Evolutionary conservation across 768 basidiomycete species (phyloP).

Genomic region (Amylocystis lapponica): DNA sequence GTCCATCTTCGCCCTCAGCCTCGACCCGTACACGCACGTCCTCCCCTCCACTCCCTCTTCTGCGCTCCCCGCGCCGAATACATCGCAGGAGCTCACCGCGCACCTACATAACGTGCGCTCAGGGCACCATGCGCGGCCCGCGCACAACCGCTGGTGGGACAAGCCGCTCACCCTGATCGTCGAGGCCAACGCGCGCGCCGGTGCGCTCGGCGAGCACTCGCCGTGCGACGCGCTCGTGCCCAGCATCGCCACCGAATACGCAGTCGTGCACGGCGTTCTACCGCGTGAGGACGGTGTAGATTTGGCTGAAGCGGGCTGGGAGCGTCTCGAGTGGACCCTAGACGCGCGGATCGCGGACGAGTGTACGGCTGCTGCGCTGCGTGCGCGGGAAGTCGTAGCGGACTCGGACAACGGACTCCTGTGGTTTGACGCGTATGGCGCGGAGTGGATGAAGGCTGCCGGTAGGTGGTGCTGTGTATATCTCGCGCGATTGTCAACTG

Average conservation of each 20-base stretch:
- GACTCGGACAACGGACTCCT: conserved; percentile 83
- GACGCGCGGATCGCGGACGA: conserved; percentile 54
- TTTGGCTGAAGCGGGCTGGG: conserved; percentile 36
- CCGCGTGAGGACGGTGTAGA: conserved; percentile 7
- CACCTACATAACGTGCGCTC: conserved; percentile 73
- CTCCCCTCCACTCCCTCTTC: conserved; percentile 24
- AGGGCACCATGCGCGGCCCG: conserved; percentile 44
- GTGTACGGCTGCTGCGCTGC: conserved; percentile 49
- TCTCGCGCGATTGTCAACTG: neutral
- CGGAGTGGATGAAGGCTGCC: conserved; percentile 76
- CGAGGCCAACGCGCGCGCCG: conserved; percentile 79
- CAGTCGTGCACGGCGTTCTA: conserved; percentile 57
- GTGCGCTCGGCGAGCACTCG: conserved; percentile 87
- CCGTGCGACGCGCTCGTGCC: conserved; percentile 88
- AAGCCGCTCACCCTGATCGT: conserved; percentile 80
- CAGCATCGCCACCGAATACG: conserved; percentile 80
- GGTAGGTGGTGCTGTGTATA: conserved; percentile 39
- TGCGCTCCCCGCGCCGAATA: conserved; percentile 15
- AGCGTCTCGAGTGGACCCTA: conserved; percentile 67
- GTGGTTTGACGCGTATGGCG: conserved; percentile 78
- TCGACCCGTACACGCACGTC: conserved; percentile 59
- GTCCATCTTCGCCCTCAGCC: conserved; percentile 74
- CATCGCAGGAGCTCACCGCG: conserved; percentile 45
- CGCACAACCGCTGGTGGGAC: conserved; percentile 82
- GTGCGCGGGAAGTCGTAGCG: conserved; percentile 53